Conservation (phyloP, 2,329 filamentous ascomycete genomes). For the Tolypocladium cylindrosporum region DNA sequence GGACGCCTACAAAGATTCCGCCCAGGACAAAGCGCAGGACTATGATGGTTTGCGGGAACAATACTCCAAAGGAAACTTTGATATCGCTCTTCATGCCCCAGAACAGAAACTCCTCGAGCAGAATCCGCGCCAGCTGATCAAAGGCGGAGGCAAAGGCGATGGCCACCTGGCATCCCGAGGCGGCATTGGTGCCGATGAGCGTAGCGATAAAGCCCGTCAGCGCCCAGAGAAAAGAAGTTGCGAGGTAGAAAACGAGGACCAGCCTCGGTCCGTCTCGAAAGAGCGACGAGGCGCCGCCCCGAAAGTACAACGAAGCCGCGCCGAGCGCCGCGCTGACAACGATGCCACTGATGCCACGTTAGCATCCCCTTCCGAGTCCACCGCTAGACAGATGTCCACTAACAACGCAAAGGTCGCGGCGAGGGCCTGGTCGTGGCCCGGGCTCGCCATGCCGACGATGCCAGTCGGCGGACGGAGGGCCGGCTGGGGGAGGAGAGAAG, state of each 20-base stretch:
- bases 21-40: constrained; percentile 40
- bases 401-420: constrained; percentile 46
- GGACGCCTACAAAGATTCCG: constrained; percentile 43
- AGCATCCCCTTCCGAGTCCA: constrained; percentile 9
- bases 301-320: constrained; percentile 35
- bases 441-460: constrained; percentile 30
- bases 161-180: constrained; percentile 38
- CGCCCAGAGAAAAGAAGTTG: constrained; percentile 43
- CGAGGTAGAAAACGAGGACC: constrained; percentile 48
- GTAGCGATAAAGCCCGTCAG: constrained; percentile 39
- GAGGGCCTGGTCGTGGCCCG: constrained; percentile 35
- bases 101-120: constrained; percentile 43
- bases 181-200: constrained; percentile 31
- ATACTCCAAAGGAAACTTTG: constrained; percentile 23
- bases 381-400: constrained; percentile 14
- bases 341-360: constrained; percentile 31
- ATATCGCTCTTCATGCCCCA: constrained; percentile 35
- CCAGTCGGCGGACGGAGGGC: constrained; percentile 14
- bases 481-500: constrained; percentile 22
- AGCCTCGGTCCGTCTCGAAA: constrained; percentile 52
- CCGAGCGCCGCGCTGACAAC: constrained; percentile 41
- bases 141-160: constrained; percentile 43
- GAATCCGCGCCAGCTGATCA: constrained; percentile 45
- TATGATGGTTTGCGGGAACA: constrained; percentile 37
- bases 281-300: constrained; percentile 36